Conservation (phyloP, 129 eudicot genomes). For the Mikania micrantha region DNA sequence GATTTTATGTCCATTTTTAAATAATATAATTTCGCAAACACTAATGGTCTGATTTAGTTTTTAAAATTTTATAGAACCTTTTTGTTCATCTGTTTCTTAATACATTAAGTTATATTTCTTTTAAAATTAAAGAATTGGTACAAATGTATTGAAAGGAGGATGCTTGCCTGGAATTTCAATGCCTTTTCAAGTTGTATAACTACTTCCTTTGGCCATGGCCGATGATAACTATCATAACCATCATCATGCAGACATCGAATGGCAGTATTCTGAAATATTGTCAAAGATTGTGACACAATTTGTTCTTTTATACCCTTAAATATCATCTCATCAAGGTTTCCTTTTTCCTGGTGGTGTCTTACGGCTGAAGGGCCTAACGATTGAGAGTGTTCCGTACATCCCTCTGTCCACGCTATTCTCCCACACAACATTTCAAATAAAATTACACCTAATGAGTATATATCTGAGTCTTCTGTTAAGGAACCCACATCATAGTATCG, state of each 20-base stretch:
- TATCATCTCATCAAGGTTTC: background rate
- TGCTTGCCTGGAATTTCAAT: background rate
- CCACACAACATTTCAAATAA: background rate
- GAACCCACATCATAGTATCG: background rate
- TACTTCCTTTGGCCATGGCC: background rate
- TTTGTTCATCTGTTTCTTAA: too few species aligned
- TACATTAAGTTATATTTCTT: background rate
- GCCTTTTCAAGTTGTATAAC: background rate
- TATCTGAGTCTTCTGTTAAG: background rate
- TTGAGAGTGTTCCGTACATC: background rate
- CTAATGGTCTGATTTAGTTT: too few species aligned
- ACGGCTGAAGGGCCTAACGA: background rate
- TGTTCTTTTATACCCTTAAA: conserved; percentile 1
- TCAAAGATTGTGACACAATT: background rate
- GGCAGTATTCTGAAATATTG: background rate
- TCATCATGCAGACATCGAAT: background rate
- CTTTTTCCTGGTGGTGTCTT: background rate
- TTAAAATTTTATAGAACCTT: too few species aligned
- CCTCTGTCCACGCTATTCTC: background rate
- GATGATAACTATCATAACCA: fast-evolving
- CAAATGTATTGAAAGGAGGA: background rate
- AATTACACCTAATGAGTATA: conserved; percentile 2
- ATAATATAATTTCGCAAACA: background rate
- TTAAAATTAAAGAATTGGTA: too few species aligned
- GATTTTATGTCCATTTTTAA: background rate